A percentile compares a stretch with the other conserved stretches of the same genome.
Evolutionary conservation across 1,284 basidiomycete genomes (phyloP).

Genomic region (Naganishia liquefaciens): DNA sequence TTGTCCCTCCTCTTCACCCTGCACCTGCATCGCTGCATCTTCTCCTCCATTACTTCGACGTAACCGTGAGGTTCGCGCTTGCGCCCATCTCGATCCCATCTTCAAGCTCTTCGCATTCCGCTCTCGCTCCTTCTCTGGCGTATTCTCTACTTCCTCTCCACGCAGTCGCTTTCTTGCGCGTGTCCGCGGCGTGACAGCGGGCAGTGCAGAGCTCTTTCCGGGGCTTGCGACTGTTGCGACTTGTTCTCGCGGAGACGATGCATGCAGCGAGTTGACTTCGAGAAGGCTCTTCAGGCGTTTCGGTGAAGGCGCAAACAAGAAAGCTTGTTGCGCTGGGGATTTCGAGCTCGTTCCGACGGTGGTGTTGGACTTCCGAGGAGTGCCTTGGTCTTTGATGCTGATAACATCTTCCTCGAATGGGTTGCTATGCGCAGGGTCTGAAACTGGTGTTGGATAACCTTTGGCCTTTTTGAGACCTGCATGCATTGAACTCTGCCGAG

Average conservation of each 20-base stretch:
- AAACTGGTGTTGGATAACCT: slow-evolving; percentile 4
- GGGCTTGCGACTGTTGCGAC: background rate
- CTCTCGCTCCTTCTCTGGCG: slow-evolving; percentile 42
- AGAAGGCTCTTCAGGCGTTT: slow-evolving; percentile 47
- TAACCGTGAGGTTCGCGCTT: slow-evolving; percentile 20
- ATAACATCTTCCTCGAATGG: slow-evolving; percentile 25
- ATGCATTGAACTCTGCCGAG: background rate
- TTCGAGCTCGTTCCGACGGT: background rate
- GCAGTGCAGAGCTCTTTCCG: background rate
- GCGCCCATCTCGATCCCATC: slow-evolving; percentile 17
- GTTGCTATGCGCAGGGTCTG: slow-evolving; percentile 19
- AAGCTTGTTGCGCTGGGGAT: slow-evolving; percentile 40
- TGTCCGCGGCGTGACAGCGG: slow-evolving; percentile 46
- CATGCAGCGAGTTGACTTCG: slow-evolving; percentile 37
- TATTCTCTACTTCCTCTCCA: slow-evolving; percentile 49
- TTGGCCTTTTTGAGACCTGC: slow-evolving; percentile 1
- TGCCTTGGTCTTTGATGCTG: background rate
- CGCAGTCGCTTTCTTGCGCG: slow-evolving; percentile 49
- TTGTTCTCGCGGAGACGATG: slow-evolving; percentile 33
- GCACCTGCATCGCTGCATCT: slow-evolving; percentile 26
- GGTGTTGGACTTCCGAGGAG: background rate
- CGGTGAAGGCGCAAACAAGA: slow-evolving; percentile 44
- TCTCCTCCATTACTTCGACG: slow-evolving; percentile 20
- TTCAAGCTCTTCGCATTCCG: slow-evolving; percentile 20
- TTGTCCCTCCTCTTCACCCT: background rate